These are phyloP conservation scores for Phytophthora melonis DNA, from an alignment of 352 stramenopile genomes.

Conservation along the genomic window DNA sequence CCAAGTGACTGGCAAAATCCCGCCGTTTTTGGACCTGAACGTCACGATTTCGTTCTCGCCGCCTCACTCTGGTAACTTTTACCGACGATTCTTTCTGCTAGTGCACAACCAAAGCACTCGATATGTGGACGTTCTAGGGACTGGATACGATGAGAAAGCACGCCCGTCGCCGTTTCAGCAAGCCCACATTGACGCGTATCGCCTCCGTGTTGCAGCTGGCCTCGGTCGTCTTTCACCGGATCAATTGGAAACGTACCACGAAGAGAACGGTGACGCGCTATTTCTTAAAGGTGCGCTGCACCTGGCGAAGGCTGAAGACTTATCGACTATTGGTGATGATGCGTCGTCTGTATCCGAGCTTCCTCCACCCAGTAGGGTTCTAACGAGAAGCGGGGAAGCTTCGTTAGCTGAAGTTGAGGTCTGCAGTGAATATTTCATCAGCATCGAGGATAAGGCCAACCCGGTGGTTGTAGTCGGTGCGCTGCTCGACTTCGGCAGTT, in stretches of 20 bases:
- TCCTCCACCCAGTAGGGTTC: constrained; percentile 47
- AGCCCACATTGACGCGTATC: constrained; percentile 91
- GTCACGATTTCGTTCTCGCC: constrained; percentile 89
- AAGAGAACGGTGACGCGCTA: constrained; percentile 71
- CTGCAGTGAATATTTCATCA: constrained; percentile 89
- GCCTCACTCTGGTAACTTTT: constrained; percentile 90
- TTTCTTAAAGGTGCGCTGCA: constrained; percentile 70
- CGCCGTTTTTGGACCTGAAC: constrained; percentile 76
- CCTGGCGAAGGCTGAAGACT: constrained; percentile 33
- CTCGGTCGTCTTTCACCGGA: constrained; percentile 82
- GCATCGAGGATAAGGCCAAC: constrained; percentile 65
- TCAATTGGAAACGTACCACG: constrained; percentile 80
- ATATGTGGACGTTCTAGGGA: constrained; percentile 92
- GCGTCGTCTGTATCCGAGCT: constrained; percentile 12
- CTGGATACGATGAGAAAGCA: constrained; percentile 89
- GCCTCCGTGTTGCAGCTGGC: constrained; percentile 56
- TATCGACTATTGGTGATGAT: constrained; percentile 11
- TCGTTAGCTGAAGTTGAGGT: constrained; percentile 74
- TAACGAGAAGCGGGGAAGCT: constrained; percentile 89
- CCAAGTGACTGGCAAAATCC: constrained; percentile 77
- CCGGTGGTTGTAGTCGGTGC: constrained; percentile 52
- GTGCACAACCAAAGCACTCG: constrained; percentile 87
- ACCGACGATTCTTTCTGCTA: constrained; percentile 88
- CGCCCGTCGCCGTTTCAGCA: constrained; percentile 92
- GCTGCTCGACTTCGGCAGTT: constrained; percentile 86